phyloP scores from a whole-genome alignment of 805 yeast species.

The Candida chilensis region DNA sequence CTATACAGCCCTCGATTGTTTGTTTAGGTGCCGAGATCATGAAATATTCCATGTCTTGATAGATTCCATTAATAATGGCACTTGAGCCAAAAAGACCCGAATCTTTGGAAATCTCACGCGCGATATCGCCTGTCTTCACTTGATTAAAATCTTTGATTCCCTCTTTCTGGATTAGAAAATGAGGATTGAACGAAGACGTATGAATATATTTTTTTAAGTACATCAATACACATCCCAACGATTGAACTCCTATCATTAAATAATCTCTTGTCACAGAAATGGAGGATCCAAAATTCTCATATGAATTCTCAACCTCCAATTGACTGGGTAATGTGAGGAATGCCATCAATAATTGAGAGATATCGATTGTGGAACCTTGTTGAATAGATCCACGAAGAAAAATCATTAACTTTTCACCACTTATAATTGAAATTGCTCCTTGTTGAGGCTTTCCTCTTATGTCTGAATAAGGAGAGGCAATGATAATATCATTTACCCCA shows the following conservation, averaged over 20 bases:
- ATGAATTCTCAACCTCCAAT: constrained; percentile 11
- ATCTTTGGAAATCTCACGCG: constrained; percentile 2
- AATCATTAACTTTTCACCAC: too few relatives aligned
- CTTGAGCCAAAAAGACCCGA: constrained; percentile 15
- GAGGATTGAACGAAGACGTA: not conserved
- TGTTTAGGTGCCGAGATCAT: constrained; percentile 16
- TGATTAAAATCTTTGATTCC: constrained; percentile 7
- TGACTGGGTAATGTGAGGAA: constrained; percentile 7
- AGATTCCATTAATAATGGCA: constrained; percentile 9
- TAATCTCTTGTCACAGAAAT: constrained; percentile 13
- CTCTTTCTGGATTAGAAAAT: not conserved
- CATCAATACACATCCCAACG: constrained; percentile 24
- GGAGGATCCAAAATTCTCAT: constrained; percentile 31
- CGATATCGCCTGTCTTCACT: not conserved
- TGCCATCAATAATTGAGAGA: not conserved
- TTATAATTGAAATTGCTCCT: constrained; percentile 7
- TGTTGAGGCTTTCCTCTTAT: constrained; percentile 3
- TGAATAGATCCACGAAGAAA: constrained; percentile 2
- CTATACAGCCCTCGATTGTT: constrained; percentile 12
- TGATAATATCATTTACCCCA: constrained; percentile 28
- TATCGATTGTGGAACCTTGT: constrained; percentile 1
- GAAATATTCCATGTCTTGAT: constrained; percentile 10
- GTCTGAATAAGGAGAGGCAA: constrained; percentile 36
- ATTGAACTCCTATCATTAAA: constrained; percentile 25
- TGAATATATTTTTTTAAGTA: constrained; percentile 7